phyloP scores from a whole-genome alignment of 83 land plant genomes.

The Diphasiastrum complanatum region DNA sequence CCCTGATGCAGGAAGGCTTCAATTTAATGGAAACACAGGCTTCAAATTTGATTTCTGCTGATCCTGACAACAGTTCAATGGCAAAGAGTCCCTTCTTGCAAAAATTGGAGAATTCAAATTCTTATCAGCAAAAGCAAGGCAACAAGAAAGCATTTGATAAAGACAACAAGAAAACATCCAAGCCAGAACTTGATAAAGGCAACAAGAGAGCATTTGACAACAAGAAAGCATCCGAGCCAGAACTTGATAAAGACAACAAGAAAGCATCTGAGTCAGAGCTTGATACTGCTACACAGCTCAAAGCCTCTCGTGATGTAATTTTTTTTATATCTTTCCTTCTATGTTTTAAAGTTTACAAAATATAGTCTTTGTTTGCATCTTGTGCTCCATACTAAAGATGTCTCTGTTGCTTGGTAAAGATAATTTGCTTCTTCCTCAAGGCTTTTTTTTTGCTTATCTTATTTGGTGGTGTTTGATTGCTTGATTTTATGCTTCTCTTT shows the following conservation, averaged over 20 bases:
- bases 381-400: neutral
- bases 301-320: slow-evolving; percentile 27
- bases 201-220: neutral
- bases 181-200: neutral
- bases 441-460: too few species aligned
- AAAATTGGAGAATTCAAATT: slow-evolving; percentile 11
- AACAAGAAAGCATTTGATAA: slow-evolving; percentile 4
- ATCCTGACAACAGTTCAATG: slow-evolving; percentile 4
- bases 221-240: neutral
- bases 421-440: too few species aligned
- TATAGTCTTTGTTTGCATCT: neutral
- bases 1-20: slow-evolving; percentile 28
- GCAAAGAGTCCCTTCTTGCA: slow-evolving; percentile 12
- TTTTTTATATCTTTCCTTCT: neutral
- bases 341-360: neutral
- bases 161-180: neutral
- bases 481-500: too few species aligned
- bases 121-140: neutral
- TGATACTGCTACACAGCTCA: slow-evolving; percentile 20
- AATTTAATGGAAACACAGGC: slow-evolving; percentile 22
- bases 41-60: slow-evolving; percentile 11
- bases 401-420: too few species aligned
- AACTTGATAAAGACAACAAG: neutral
- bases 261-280: neutral
- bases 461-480: too few species aligned